These are phyloP conservation scores for Westerdykella aurantiaca DNA, from an alignment of 2,329 filamentous ascomycete genomes.

Conservation along the genomic window DNA sequence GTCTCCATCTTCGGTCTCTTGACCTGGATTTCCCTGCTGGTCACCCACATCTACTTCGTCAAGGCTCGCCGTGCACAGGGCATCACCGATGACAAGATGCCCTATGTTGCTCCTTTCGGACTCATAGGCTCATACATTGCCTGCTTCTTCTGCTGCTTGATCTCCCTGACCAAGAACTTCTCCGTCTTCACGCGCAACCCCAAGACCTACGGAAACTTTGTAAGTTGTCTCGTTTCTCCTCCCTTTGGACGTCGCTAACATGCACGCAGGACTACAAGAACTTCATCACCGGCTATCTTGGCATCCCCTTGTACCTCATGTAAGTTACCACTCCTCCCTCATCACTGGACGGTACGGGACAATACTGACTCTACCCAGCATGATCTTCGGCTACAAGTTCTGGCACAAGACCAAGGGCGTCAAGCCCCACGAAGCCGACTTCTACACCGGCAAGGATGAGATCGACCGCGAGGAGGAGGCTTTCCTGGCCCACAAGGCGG, in stretches of 20 bases:
- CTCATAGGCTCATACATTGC: slow-evolving; percentile 62
- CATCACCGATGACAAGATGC: slow-evolving; percentile 39
- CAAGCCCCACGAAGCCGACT: slow-evolving; percentile 56
- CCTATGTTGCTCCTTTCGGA: slow-evolving; percentile 67
- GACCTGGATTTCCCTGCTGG: slow-evolving; percentile 47
- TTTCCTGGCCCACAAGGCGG: slow-evolving; percentile 55
- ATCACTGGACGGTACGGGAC: not conserved
- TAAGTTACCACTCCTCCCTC: slow-evolving; percentile 1
- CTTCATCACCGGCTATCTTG: slow-evolving; percentile 72
- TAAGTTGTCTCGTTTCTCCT: not conserved
- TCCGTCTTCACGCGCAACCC: slow-evolving; percentile 57
- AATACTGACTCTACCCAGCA: slow-evolving; percentile 12
- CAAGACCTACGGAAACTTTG: slow-evolving; percentile 49
- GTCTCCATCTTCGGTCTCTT: slow-evolving; percentile 39
- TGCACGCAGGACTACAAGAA: slow-evolving; percentile 57
- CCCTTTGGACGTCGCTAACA: slow-evolving; percentile 25
- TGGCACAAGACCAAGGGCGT: slow-evolving; percentile 50
- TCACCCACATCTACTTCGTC: slow-evolving; percentile 47
- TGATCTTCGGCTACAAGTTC: slow-evolving; percentile 64
- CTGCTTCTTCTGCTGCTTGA: slow-evolving; percentile 64
- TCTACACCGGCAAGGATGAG: slow-evolving; percentile 66
- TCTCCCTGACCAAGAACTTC: slow-evolving; percentile 79
- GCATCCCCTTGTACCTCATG: slow-evolving; percentile 67
- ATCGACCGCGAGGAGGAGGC: slow-evolving; percentile 68
- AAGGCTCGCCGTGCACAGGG: slow-evolving; percentile 43